Evolutionary conservation across 805 yeast genomes (phyloP).

Genomic region (Pichia californica): DNA sequence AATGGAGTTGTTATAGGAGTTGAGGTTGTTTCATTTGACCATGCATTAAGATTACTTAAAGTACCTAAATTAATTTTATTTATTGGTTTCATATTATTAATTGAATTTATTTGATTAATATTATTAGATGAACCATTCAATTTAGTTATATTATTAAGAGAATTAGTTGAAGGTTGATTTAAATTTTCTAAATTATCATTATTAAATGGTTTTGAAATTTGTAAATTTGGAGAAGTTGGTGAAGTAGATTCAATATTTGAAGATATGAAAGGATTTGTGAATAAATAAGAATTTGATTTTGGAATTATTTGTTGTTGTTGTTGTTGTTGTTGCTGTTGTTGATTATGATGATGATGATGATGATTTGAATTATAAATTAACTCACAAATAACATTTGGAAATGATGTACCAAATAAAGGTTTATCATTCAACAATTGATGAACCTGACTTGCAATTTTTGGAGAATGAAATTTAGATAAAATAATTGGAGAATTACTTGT

Average conservation of each 20-base stretch:
- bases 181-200: not conserved
- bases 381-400: conserved; percentile 37
- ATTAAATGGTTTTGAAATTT: not conserved
- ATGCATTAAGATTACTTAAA: conserved; percentile 2
- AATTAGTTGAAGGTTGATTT: not conserved
- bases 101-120: too few species aligned
- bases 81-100: too few species aligned
- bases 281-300: not conserved
- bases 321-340: conserved; percentile 7
- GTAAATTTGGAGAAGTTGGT: conserved; percentile 8
- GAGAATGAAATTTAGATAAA: conserved; percentile 39
- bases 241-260: conserved; percentile 4
- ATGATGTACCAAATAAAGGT: conserved; percentile 44
- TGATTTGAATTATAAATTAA: conserved; percentile 13
- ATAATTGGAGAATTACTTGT: conserved; percentile 27
- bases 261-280: conserved; percentile 5
- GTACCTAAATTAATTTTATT: too few species aligned
- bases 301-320: not conserved
- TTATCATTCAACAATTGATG: conserved; percentile 36
- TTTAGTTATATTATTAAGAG: not conserved
- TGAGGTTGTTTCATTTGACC: conserved; percentile 10
- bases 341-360: conserved; percentile 6
- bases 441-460: conserved; percentile 37
- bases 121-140: not conserved
- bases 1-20: conserved; percentile 11